These are phyloP conservation scores for Candida piceae DNA, from an alignment of 805 yeast genomes.

Conservation along the genomic window DNA sequence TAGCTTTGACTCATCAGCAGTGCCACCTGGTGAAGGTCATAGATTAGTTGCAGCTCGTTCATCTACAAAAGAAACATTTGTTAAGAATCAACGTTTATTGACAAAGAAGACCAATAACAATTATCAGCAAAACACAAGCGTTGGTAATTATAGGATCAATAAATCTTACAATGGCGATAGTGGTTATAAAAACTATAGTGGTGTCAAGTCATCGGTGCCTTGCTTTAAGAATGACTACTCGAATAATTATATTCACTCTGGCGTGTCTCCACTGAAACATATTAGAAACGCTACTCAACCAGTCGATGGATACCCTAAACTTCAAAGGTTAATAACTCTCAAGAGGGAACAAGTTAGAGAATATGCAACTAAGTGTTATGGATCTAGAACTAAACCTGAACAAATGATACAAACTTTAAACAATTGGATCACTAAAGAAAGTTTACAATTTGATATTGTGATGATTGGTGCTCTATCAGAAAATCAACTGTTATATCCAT, in stretches of 20 bases:
- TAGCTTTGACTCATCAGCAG: conserved; percentile 1
- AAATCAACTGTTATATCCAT: conserved; percentile 60
- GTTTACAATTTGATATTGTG: conserved; percentile 76
- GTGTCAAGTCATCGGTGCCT: conserved; percentile 7
- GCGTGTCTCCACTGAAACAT: conserved; percentile 54
- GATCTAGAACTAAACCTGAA: conserved; percentile 49
- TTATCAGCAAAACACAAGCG: conserved; percentile 3
- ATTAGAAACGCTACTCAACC: conserved; percentile 64
- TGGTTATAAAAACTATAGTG: conserved; percentile 4
- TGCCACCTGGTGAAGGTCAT: conserved; percentile 22
- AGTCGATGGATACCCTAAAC: conserved; percentile 81
- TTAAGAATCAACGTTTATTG: not conserved
- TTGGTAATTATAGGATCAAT: conserved; percentile 4
- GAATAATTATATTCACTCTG: conserved; percentile 60
- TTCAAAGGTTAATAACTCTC: conserved; percentile 60
- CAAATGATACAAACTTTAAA: conserved; percentile 54
- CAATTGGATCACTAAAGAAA: conserved; percentile 54
- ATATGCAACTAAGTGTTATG: conserved; percentile 60
- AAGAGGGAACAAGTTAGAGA: conserved; percentile 53
- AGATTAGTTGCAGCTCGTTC: conserved; percentile 19
- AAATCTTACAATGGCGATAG: conserved; percentile 9
- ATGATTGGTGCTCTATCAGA: conserved; percentile 87
- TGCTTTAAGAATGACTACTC: conserved; percentile 65
- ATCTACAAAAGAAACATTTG: conserved; percentile 13
- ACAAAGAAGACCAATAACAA: not conserved